These are phyloP conservation scores for Populus hybrid DNA, from an alignment of 441 rosid species.

Conservation along the genomic window DNA sequence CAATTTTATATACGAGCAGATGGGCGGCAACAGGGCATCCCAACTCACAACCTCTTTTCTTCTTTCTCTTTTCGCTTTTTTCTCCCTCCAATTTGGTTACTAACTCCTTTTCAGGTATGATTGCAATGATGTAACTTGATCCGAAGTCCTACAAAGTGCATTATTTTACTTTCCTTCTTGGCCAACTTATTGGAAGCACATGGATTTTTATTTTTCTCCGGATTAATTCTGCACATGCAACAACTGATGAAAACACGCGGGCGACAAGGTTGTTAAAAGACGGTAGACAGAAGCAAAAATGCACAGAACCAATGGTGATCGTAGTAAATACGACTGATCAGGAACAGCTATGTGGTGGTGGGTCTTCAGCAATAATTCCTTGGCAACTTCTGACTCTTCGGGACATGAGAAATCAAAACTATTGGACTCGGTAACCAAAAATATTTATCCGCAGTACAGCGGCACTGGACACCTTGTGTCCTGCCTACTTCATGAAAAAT, in stretches of 20 bases:
- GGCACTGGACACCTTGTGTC: not conserved
- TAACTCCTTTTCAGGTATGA: not conserved
- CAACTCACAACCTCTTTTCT: too few species aligned
- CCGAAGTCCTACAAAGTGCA: not conserved
- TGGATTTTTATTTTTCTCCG: not conserved
- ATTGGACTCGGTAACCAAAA: not conserved
- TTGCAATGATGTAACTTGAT: not conserved
- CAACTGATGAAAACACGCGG: too few species aligned
- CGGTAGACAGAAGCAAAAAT: not conserved
- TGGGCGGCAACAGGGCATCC: not conserved
- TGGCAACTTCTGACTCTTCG: not conserved
- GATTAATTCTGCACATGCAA: not conserved
- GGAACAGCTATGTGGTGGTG: not conserved
- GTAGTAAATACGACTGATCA: not conserved
- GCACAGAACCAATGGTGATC: not conserved
- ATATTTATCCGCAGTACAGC: not conserved
- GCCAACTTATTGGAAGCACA: not conserved
- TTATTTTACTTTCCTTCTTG: not conserved
- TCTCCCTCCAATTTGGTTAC: not conserved
- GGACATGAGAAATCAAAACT: not conserved
- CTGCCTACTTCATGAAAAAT: not conserved
- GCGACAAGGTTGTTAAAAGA: not conserved
- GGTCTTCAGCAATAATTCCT: not conserved
- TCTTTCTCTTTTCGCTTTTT: too few species aligned
- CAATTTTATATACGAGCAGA: not conserved